Conservation (phyloP, 2,329 filamentous ascomycete genomes). For the Fusarium anguioides region DNA sequence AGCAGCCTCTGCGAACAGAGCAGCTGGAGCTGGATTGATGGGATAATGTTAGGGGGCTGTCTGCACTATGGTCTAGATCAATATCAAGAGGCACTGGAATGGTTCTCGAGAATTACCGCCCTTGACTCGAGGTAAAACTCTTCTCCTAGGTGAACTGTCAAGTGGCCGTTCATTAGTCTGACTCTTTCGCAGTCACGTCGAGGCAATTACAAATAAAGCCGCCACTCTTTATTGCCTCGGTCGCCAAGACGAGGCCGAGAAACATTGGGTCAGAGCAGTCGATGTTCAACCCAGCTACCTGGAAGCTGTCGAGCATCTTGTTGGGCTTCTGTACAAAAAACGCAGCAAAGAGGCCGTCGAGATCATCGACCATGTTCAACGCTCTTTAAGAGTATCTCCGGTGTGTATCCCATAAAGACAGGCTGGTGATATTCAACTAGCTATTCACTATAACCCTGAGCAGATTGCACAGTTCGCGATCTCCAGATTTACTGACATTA, state of each 20-base stretch:
- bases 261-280: conserved; percentile 87
- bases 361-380: conserved; percentile 87
- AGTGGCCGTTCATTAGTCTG: conserved; percentile 47
- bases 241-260: conserved; percentile 83
- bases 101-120: conserved; percentile 74
- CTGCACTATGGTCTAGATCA: conserved; percentile 89
- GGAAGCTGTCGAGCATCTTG: conserved; percentile 93
- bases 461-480: conserved; percentile 9
- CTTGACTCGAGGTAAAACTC: conserved; percentile 65
- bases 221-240: conserved; percentile 88
- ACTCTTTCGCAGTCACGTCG: conserved; percentile 75
- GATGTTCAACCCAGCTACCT: conserved; percentile 87
- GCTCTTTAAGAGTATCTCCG: conserved; percentile 66
- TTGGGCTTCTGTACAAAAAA: conserved; percentile 87
- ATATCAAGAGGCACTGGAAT: conserved; percentile 80
- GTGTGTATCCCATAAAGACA: conserved; percentile 15
- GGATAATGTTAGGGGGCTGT: conserved; percentile 90
- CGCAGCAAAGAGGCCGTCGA: conserved; percentile 86
- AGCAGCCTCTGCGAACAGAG: conserved; percentile 81
- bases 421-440: neutral
- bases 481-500: conserved; percentile 39
- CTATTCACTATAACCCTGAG: conserved; percentile 18
- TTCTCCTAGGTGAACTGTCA: conserved; percentile 46
- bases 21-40: conserved; percentile 90
- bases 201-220: conserved; percentile 93